Evolutionary conservation across 495 filamentous ascomycete species (phyloP).

Genomic region (Pseudomonodictys pantanalensis): DNA sequence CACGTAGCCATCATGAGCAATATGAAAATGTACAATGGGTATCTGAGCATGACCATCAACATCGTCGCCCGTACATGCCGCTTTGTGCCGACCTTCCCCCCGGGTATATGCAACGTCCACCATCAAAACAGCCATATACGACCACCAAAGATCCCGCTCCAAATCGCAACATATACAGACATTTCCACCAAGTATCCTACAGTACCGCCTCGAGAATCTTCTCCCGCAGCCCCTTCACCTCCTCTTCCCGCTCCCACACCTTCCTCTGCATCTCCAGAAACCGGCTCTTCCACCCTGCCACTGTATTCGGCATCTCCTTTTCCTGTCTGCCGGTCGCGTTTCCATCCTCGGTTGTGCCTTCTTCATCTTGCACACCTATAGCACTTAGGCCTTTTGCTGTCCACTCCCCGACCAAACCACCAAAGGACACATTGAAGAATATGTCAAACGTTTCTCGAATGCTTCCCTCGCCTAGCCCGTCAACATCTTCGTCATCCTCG

Average conservation of each 20-base stretch:
- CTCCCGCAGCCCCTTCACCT: constrained; percentile 51
- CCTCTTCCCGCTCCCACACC: constrained; percentile 52
- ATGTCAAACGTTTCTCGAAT: constrained; percentile 39
- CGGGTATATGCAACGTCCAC: not conserved
- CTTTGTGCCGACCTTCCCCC: not conserved
- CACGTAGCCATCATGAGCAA: too few species aligned
- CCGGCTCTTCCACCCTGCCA: constrained; percentile 41
- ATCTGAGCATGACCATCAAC: too few species aligned
- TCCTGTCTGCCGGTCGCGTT: not conserved
- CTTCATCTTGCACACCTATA: not conserved
- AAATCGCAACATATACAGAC: not conserved
- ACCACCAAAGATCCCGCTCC: not conserved
- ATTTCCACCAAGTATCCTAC: constrained; percentile 19
- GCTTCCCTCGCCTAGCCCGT: constrained; percentile 1
- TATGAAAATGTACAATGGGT: too few species aligned
- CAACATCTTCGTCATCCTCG: constrained; percentile 32
- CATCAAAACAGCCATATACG: not conserved
- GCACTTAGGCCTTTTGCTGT: constrained; percentile 31
- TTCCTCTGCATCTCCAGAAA: constrained; percentile 45
- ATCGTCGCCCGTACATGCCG: too few species aligned
- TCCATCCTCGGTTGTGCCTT: not conserved
- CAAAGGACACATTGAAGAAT: constrained; percentile 32
- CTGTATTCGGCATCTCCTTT: constrained; percentile 36
- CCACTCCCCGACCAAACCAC: constrained; percentile 35
- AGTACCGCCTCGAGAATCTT: constrained; percentile 59